A percentile compares a stretch with the other conserved stretches of the same genome.
These are phyloP conservation scores for Gossypium davidsonii DNA, from an alignment of 441 rosid genomes.

Conservation along the genomic window DNA sequence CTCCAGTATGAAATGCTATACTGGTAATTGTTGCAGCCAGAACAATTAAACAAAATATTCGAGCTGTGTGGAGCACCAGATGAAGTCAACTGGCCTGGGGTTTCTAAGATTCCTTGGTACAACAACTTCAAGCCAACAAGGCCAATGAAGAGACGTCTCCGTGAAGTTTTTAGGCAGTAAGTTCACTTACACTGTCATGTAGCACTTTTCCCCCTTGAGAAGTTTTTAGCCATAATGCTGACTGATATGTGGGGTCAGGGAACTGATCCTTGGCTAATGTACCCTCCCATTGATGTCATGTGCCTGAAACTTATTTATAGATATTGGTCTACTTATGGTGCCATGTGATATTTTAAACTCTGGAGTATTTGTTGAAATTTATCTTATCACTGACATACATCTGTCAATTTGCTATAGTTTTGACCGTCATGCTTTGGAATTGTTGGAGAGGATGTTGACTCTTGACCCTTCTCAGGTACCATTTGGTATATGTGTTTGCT, in stretches of 20 bases:
- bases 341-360: background rate
- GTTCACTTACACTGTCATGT: constrained; percentile 18
- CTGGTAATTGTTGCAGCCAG: constrained; percentile 43
- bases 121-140: constrained; percentile 77
- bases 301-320: background rate
- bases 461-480: constrained; percentile 94
- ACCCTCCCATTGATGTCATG: background rate
- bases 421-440: constrained; percentile 90
- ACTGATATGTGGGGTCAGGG: background rate
- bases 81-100: constrained; percentile 76
- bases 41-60: constrained; percentile 86
- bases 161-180: constrained; percentile 84
- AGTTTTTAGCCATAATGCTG: background rate
- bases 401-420: constrained; percentile 37
- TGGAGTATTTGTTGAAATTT: background rate
- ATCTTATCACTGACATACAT: background rate
- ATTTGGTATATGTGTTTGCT: background rate
- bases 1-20: constrained; percentile 1
- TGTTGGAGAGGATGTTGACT: constrained; percentile 81
- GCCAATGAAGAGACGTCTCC: constrained; percentile 75
- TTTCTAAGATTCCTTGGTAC: constrained; percentile 55
- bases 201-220: background rate
- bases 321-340: background rate
- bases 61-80: constrained; percentile 95
- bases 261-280: background rate